Evolutionary conservation across 495 filamentous ascomycete species (phyloP).

Genomic region (Hypoxylon lienhwacheense): DNA sequence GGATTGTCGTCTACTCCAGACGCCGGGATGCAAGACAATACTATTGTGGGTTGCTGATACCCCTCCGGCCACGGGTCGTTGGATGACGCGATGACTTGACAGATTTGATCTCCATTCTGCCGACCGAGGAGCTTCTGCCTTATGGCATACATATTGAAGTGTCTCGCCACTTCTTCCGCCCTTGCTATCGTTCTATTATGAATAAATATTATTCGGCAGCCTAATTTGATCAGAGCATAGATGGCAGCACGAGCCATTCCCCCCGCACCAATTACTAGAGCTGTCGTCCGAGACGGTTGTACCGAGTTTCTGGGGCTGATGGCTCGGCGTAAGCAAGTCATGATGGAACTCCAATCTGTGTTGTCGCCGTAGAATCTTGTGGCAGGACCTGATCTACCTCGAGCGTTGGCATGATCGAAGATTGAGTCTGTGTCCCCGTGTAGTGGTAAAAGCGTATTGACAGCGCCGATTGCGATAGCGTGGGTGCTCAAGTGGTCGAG

Average conservation of each 20-base stretch:
- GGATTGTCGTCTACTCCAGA: slow-evolving; percentile 63
- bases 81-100: slow-evolving; percentile 61
- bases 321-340: slow-evolving; percentile 67
- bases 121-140: slow-evolving; percentile 42
- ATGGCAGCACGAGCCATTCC: slow-evolving; percentile 81
- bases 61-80: slow-evolving; percentile 66
- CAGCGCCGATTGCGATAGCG: slow-evolving; percentile 76
- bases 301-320: slow-evolving; percentile 80
- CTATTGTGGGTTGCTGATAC: slow-evolving; percentile 69
- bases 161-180: slow-evolving; percentile 66
- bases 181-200: slow-evolving; percentile 67
- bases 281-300: slow-evolving; percentile 65
- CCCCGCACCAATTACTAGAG: slow-evolving; percentile 75
- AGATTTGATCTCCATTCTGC: slow-evolving; percentile 54
- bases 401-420: slow-evolving; percentile 64
- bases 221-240: slow-evolving; percentile 76
- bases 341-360: slow-evolving; percentile 79
- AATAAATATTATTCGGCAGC: slow-evolving; percentile 78
- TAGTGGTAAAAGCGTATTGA: slow-evolving; percentile 80
- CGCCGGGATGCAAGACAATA: slow-evolving; percentile 75
- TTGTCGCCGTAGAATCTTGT: slow-evolving; percentile 79
- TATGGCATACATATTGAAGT: slow-evolving; percentile 63
- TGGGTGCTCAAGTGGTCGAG: slow-evolving; percentile 72
- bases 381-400: slow-evolving; percentile 66
- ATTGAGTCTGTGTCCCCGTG: slow-evolving; percentile 61